Base-by-base conservation (phyloP, 2,329 filamentous ascomycete genomes). In the Nigrospora osmanthi region DNA sequence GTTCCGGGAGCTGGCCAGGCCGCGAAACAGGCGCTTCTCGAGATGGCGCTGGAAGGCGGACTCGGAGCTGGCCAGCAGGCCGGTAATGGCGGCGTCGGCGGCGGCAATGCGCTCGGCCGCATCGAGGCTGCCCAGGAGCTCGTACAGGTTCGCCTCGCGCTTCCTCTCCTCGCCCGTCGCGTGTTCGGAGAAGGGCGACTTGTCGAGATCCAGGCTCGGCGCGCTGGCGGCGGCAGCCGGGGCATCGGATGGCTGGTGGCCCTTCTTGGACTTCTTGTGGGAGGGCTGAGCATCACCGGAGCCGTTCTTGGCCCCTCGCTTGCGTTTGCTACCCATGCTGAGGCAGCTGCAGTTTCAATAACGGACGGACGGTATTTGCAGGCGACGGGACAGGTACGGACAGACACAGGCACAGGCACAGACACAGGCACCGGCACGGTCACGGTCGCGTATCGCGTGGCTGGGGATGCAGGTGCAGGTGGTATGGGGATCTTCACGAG, bases 1-100 rank as follows among this genome's bases (percentile, higher is more conserved):
- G 68, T 95, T 95, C 46, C 89, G 83, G 44, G 89, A 85, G 61
- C 89, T 96, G 49, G 90, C 89, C 15, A 97, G 80, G 35, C 93
- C 93, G 44, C 87, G 81, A 62, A 96, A 88, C 34, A 98, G 72
- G 23, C 85, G 76, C 58, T 78, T 78, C 51, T 80, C 76, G 30
- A 84, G 66, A 54, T 84, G 80, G 47, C 78, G 68, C 52, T 72
- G 62, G 13, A 84, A 66, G 3, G 78, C 73, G 1, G 66, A 54
- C 58, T 83, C 78, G 16, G 76, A 64, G 37, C 66, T 68, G 35
- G 62, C 71, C 1, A 83, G 58, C 2, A 84, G 68, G 9, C 73
- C 73, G 0, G 74, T 75, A 6, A 83, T 63, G 31, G 83, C 75
- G 17, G 72, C 75, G 48, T 75, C 72, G 30, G 79, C 81, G 7